Conservation (phyloP, 768 basidiomycete species). For the Boletus rubroflammeus region DNA sequence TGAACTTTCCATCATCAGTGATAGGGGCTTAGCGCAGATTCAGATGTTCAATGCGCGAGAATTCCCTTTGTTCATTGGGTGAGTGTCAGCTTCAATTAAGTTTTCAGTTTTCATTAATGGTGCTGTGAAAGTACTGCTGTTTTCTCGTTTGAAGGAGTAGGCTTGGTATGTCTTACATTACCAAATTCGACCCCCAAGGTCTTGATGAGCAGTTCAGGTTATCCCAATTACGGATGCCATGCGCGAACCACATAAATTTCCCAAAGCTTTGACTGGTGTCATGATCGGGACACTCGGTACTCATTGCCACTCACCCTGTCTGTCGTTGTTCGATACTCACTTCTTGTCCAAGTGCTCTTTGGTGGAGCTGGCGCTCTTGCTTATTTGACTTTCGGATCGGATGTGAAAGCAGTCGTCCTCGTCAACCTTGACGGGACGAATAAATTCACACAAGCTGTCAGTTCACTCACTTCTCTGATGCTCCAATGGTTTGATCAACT, state of each 20-base stretch:
- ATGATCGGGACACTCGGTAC: constrained; percentile 81
- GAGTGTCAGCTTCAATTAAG: constrained; percentile 23
- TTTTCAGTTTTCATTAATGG: neutral
- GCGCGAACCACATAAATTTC: constrained; percentile 93
- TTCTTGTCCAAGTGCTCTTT: constrained; percentile 58
- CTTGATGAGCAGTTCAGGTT: constrained; percentile 42
- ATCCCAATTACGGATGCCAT: constrained; percentile 98
- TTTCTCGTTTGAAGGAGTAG: constrained; percentile 98
- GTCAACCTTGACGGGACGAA: constrained; percentile 85
- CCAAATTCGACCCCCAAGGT: neutral
- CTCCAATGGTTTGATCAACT: neutral
- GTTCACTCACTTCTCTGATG: constrained; percentile 29
- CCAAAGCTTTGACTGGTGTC: constrained; percentile 79
- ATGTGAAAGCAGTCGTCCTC: constrained; percentile 90
- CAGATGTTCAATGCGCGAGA: constrained; percentile 84
- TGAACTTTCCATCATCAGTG: constrained; percentile 67
- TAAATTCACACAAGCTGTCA: constrained; percentile 83
- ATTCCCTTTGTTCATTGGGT: constrained; percentile 93
- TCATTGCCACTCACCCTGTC: constrained; percentile 15
- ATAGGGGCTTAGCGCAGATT: constrained; percentile 73
- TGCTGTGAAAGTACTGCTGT: constrained; percentile 74
- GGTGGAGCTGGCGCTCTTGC: constrained; percentile 84
- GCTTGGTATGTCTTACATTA: constrained; percentile 54
- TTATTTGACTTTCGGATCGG: constrained; percentile 83
- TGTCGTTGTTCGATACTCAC: constrained; percentile 2